Evolutionary conservation across 495 filamentous ascomycete species (phyloP), one percentile per base, ranked within the genome.

Genomic region (Penicillium pulvis): DNA sequence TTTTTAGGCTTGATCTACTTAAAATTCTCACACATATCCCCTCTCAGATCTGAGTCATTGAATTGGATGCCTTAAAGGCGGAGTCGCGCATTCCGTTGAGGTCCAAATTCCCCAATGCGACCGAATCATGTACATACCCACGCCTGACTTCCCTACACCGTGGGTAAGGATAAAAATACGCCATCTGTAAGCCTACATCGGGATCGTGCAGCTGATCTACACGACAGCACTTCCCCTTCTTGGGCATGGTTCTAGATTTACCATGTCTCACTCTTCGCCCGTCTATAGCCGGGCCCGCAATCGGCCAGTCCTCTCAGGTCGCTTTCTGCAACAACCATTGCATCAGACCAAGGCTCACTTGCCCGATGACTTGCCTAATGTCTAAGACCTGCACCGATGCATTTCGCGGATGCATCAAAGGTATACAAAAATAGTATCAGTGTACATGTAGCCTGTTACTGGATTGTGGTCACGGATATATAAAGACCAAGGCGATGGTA

Each of bases 351-450:
- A 41, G 16, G 39, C 39, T 41, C 39, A 30, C 26, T 17, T 31
- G 30, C 9, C 16, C n/a, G 19, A 47, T 53, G 36, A 58, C 57
- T 35, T 50, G 30, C 52, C 50, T 42, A 11, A 24, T 59, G 46
- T 67, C 67, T 67, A 45, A 67, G 59, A 69, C 64, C 55, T 69
- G 60, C 58, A 54, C 52, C 46, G 23, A 55, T 43, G 31, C 41
- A 55, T 43, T 36, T n/a, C 17, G 20, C 23, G 10, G 11, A 31
- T 24, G 28, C 31, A 55, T 50, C 43, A 23, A 44, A 60, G 51
- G 17, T 41, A 3, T 26, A 39, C 41, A 31, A 36, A 60, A 57
- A 54, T 59, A 56, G 58, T 53, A 62, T 36, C 33, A 36, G 4
- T 9, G 10, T 36, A 36, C 28, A 28, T 28, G 28, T 28, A 28